These are phyloP conservation scores for Ophiostoma angusticollis DNA, from an alignment of 2,329 filamentous ascomycete species.

Conservation along the genomic window DNA sequence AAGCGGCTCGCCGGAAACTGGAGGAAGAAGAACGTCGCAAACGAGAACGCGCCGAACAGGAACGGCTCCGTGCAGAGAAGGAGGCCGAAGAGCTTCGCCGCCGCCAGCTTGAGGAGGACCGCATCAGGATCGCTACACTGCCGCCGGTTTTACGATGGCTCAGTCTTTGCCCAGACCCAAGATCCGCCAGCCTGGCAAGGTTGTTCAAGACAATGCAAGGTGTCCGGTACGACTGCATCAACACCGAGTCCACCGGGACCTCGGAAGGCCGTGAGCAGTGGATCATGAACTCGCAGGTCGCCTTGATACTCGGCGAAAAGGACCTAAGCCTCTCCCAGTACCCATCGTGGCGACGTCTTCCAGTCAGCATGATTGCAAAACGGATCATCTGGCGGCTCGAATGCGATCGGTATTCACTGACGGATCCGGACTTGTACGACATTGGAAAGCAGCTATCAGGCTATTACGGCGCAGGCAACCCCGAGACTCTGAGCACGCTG, in stretches of 20 bases:
- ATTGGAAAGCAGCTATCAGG: conserved; percentile 39
- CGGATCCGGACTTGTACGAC: conserved; percentile 35
- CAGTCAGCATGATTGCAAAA: conserved; percentile 42
- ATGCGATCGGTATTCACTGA: conserved; percentile 42
- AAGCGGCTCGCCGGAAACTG: conserved; percentile 19
- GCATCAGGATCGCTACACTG: conserved; percentile 40
- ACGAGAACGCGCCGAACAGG: conserved; percentile 23
- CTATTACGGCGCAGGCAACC: conserved; percentile 37
- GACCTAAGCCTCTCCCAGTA: conserved; percentile 48
- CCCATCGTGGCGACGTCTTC: conserved; percentile 44
- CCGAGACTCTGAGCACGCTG: conserved; percentile 29
- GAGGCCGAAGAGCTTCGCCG: conserved; percentile 32
- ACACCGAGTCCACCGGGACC: conserved; percentile 37
- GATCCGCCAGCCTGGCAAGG: conserved; percentile 34
- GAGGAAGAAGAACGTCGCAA: conserved; percentile 41
- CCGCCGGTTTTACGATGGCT: conserved; percentile 51
- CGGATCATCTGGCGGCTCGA: conserved; percentile 46
- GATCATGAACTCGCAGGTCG: conserved; percentile 52
- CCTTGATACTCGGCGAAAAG: conserved; percentile 51
- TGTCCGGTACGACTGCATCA: conserved; percentile 51
- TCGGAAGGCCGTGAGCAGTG: conserved; percentile 50
- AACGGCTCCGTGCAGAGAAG: conserved; percentile 22
- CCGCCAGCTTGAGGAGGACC: conserved; percentile 40
- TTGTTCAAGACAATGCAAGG: conserved; percentile 46
- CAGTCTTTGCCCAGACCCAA: conserved; percentile 38